Evolutionary conservation across 768 basidiomycete genomes (phyloP).

Genomic region (Naganishia onofrii): DNA sequence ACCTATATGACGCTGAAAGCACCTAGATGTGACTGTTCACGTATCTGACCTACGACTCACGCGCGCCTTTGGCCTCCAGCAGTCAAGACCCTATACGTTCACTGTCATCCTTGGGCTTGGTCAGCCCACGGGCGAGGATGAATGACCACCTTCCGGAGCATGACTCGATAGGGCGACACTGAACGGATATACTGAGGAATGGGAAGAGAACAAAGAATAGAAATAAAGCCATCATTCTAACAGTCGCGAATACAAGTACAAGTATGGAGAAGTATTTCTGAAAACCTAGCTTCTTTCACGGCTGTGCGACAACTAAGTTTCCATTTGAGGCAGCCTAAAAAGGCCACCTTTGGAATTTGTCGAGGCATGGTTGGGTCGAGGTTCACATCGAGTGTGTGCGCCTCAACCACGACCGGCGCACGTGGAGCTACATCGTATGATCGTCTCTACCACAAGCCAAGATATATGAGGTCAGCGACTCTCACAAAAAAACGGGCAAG

Average conservation of each 20-base stretch:
- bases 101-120: constrained; percentile 62
- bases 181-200: too few relatives aligned
- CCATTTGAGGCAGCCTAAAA: not conserved
- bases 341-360: not conserved
- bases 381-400: not conserved
- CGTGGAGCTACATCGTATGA: constrained; percentile 1
- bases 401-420: not conserved
- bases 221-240: too few relatives aligned
- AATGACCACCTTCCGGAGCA: too few relatives aligned
- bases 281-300: constrained; percentile 3
- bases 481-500: not conserved
- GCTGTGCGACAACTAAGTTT: not conserved
- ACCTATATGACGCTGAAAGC: constrained; percentile 67
- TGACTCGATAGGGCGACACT: too few relatives aligned
- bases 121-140: too few relatives aligned
- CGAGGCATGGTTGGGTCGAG: not conserved
- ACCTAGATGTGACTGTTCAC: constrained; percentile 44
- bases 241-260: too few relatives aligned
- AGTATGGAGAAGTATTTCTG: not conserved
- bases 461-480: not conserved
- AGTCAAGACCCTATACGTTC: constrained; percentile 56
- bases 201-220: not conserved
- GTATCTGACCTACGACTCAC: constrained; percentile 61
- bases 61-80: constrained; percentile 67
- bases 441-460: not conserved